A percentile compares a stretch with the other conserved stretches of the same genome.
phyloP scores from a whole-genome alignment of 2,329 filamentous ascomycete genomes.

The Fusarium guadeloupense region DNA sequence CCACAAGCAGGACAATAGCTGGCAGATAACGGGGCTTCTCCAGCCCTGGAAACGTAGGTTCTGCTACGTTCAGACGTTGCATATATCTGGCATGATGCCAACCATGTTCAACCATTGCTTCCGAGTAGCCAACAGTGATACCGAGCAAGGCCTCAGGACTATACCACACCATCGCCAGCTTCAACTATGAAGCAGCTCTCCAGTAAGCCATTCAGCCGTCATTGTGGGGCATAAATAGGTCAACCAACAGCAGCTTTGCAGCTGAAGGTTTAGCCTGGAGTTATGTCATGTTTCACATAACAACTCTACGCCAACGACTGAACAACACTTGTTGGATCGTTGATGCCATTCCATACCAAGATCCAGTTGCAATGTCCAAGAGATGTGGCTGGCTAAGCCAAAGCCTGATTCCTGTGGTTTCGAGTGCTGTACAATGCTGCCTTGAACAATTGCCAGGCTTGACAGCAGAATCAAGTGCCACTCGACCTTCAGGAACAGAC shows the following conservation, averaged over 20 bases:
- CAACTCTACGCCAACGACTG: neutral
- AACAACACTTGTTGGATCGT: conserved; percentile 16
- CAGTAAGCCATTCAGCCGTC: too few species aligned
- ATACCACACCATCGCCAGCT: neutral
- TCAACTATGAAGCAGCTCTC: conserved; percentile 2
- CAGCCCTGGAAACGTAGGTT: neutral
- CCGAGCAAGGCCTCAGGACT: neutral
- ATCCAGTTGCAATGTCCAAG: neutral
- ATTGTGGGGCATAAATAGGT: neutral
- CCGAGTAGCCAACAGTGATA: neutral
- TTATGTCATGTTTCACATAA: neutral
- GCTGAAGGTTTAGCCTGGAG: neutral
- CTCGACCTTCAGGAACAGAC: neutral
- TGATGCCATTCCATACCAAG: too few species aligned
- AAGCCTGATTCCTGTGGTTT: neutral
- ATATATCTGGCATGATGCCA: neutral
- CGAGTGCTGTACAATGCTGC: neutral
- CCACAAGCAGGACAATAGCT: neutral
- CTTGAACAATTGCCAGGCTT: neutral
- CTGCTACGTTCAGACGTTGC: neutral
- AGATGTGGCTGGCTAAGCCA: neutral
- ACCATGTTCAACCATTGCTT: neutral
- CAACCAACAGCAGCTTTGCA: neutral
- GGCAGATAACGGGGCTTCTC: neutral
- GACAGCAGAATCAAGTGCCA: neutral